Base-by-base conservation (phyloP, 73 alveolate genomes). In the Uronychia setigera region DNA sequence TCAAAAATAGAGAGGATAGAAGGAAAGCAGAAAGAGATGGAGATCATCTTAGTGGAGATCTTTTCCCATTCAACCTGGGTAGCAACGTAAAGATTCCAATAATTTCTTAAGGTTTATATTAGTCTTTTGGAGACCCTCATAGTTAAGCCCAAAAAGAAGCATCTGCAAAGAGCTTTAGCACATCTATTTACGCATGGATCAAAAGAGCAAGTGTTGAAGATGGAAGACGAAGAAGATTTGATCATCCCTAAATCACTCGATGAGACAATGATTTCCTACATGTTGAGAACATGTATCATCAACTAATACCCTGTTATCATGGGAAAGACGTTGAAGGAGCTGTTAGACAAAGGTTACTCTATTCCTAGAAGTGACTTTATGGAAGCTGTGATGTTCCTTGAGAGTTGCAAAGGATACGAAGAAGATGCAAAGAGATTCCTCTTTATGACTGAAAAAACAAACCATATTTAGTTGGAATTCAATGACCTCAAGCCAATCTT, bases 371-470 rank as follows among this genome's bases (percentile, higher is more conserved):
- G n/a, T 26, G 9, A 77, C n/a, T 85, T 85, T 81, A 25, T 33
- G 81, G 46, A 85, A 29, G 79, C 77, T 33, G 31, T 85, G 31
- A 5, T 78, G 26, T 85, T 46, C 81, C 46, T 85, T 5, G 91
- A 85, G 77, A 76, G 60, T 26, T 85, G 91, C 81, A 85, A 85
- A 46, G 91, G 91, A 26, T 78, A 30, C 81, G 91, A 85, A 35
- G 86, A 85, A 35, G 91, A 85, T 57, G 91, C 91, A 26, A 85
- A 85, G 46, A 26, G 78, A 35, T 85, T 85, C 86, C 35, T 85
- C 19, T 35, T 77, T 81, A 1, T 85, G 46, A 77, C 86, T 0
- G n/a, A 27, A 28, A 84, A 76, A 60, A 77, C 91, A 29, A 59
- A 76, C 30, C 32, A 76, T 79, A 34, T 85, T 26, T 59, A 76